Base-by-base conservation (phyloP, 805 yeast genomes). In the Candida tallmaniae region DNA sequence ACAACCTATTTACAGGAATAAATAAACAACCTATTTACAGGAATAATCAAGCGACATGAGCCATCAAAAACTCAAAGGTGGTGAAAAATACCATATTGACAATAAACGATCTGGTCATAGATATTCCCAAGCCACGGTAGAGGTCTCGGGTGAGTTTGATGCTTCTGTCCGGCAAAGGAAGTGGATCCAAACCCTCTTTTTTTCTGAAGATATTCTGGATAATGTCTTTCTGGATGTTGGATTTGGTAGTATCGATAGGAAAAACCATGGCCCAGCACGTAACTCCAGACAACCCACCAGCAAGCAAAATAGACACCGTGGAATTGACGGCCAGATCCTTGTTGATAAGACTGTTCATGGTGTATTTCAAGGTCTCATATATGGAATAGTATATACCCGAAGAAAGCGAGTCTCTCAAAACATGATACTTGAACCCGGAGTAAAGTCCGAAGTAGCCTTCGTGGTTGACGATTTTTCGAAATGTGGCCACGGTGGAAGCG, bases 251-350 rank as follows among this genome's bases (percentile, higher is more conserved):
- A 54, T 86, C 96, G 8, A 86, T 52, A 3, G 95, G 94, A 59
- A 82, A 87, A 3, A 85, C 79, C 1, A 77, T 55, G 2, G 77
- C 58, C 94, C 95, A 85, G 32, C 87, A 71, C 12, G 81, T 58
- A 12, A 80, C 72, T 3, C 95, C 95, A 4, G 93, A 76, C 16
- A 78, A 42, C 0, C 87, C 95, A n/a, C 94, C 95, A 0, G 90
- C 83, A 2, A 79, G 35, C 33, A 46, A 60, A 37, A 47, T 65
- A 32, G 60, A 48, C 11, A 49, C 45, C 35, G 52, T 65, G 36
- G 54, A 69, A 16, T 57, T 42, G 22, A 40, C 43, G 10, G 48
- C 42, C 4, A 59, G 52, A 32, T 57, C 46, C 2, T 48, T 28
- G 28, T 58, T 56, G 29, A 61, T 50, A 19, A 57, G 18, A 5